Percentiles rank a stretch among this genome's conserved stretches.
phyloP scores from a whole-genome alignment of 805 yeast genomes.

The Candida ipomoeae region DNA sequence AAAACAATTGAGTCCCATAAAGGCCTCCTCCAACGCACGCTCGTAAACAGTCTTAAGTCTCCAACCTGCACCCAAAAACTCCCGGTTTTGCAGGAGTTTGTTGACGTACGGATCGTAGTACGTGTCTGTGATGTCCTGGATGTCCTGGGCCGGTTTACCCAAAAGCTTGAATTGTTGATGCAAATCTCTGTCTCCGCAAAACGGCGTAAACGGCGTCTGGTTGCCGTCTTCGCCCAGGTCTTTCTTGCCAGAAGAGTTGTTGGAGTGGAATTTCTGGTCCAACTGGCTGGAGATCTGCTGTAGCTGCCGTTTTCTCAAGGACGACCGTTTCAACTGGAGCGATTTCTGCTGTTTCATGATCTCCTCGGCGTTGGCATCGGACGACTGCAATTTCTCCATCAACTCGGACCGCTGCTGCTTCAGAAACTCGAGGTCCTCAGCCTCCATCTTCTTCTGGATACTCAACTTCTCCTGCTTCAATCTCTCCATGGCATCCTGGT shows the following conservation, averaged over 20 bases:
- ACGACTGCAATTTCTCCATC: slow-evolving; percentile 34
- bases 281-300: slow-evolving; percentile 57
- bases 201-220: slow-evolving; percentile 80
- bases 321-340: slow-evolving; percentile 52
- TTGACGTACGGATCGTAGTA: slow-evolving; percentile 44
- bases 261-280: slow-evolving; percentile 35
- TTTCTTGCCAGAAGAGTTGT: slow-evolving; percentile 25
- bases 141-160: slow-evolving; percentile 22
- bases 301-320: slow-evolving; percentile 59
- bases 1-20: slow-evolving; percentile 81
- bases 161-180: slow-evolving; percentile 48
- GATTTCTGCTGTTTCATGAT: slow-evolving; percentile 36
- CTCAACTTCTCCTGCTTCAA: slow-evolving; percentile 64
- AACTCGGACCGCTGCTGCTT: slow-evolving; percentile 40
- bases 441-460: slow-evolving; percentile 57
- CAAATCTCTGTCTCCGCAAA: slow-evolving; percentile 78
- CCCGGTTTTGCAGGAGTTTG: slow-evolving; percentile 53
- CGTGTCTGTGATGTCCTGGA: slow-evolving; percentile 38
- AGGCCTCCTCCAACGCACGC: slow-evolving; percentile 81
- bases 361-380: slow-evolving; percentile 35
- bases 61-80: slow-evolving; percentile 84
- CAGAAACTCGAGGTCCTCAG: slow-evolving; percentile 38
- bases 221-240: slow-evolving; percentile 18
- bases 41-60: slow-evolving; percentile 63
- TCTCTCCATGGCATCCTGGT: slow-evolving; percentile 50